Percentiles rank a stretch among this genome's conserved stretches.
Evolutionary conservation across 2,329 filamentous ascomycete genomes (phyloP).

Genomic region (Fusarium tuaranense): DNA sequence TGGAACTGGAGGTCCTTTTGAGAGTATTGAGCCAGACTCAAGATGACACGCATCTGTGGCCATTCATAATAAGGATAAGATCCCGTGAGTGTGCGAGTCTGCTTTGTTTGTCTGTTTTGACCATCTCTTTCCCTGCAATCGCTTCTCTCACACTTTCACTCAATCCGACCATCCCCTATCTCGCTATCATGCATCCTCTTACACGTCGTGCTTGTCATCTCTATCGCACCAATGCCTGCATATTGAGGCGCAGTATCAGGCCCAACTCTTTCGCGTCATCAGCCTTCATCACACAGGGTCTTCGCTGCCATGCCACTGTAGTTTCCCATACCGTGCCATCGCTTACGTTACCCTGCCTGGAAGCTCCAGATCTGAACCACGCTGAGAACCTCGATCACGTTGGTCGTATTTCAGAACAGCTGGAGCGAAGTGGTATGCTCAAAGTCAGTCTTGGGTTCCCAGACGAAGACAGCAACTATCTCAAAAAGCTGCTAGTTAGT

Average conservation of each 20-base stretch:
- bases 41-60: not conserved
- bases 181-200: conserved; percentile 10
- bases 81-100: not conserved
- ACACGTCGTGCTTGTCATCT: not conserved
- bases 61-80: not conserved
- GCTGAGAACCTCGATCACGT: conserved; percentile 35
- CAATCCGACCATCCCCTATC: not conserved
- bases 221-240: not conserved
- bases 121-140: not conserved
- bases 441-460: conserved; percentile 50
- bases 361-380: conserved; percentile 22
- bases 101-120: not conserved
- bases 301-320: conserved; percentile 7
- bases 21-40: not conserved
- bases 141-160: too few species aligned
- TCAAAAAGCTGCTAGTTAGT: conserved; percentile 47
- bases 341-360: conserved; percentile 14
- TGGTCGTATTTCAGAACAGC: conserved; percentile 22
- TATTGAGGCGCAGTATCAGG: not conserved
- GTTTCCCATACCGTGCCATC: conserved; percentile 11
- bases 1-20: not conserved
- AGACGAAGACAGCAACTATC: conserved; percentile 50
- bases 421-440: conserved; percentile 47
- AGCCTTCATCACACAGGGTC: not conserved
- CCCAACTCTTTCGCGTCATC: not conserved